Percentiles rank a stretch among this genome's conserved stretches.
Conservation (phyloP, 164 flowering plant genomes). For the Vitis amurensis region DNA sequence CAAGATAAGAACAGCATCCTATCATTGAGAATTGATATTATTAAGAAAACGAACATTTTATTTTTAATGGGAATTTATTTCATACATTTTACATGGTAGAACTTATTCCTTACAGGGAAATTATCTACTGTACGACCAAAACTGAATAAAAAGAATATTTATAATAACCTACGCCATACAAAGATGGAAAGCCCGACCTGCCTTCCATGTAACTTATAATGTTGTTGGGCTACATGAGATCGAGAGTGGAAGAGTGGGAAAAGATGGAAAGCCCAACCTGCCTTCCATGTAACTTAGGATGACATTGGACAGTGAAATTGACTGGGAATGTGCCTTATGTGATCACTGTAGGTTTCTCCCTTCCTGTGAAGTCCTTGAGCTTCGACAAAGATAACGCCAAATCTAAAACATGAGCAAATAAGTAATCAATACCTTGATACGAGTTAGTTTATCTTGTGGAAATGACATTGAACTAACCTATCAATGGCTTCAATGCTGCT, state of each 20-base stretch:
- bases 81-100: neutral
- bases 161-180: no score
- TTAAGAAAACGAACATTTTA: neutral
- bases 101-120: neutral
- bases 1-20: neutral
- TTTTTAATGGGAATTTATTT: neutral
- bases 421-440: neutral
- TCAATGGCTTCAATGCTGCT: constrained; percentile 80
- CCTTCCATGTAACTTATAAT: no score
- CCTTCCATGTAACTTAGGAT: neutral
- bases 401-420: constrained; percentile 41
- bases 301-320: neutral
- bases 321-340: constrained; percentile 39
- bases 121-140: no score
- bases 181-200: no score
- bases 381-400: constrained; percentile 84
- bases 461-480: constrained; percentile 48
- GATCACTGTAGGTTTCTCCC: constrained; percentile 98
- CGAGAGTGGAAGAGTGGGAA: constrained; percentile 21
- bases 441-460: neutral
- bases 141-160: no score
- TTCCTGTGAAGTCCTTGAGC: constrained; percentile 91
- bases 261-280: constrained; percentile 1
- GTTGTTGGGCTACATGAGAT: neutral
- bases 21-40: neutral